phyloP scores from a whole-genome alignment of 371 early-diverging fungal species.

The Saksenaea vasiformis region DNA sequence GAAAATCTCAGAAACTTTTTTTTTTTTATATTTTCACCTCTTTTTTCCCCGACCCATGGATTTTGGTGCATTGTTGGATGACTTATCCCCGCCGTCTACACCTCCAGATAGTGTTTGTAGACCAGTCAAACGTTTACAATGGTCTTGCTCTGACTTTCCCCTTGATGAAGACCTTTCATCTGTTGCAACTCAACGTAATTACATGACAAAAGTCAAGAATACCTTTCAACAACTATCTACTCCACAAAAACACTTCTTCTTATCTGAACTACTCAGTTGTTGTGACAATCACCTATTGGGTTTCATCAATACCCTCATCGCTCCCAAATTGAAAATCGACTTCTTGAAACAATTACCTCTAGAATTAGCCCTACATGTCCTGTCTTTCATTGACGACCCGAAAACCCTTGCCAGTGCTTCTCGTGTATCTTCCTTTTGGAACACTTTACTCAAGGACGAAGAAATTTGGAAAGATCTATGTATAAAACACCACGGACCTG shows the following conservation, averaged over 20 bases:
- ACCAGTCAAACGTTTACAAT: constrained; percentile 5
- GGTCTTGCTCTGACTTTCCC: background rate
- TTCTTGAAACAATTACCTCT: constrained; percentile 47
- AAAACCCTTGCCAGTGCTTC: constrained; percentile 73
- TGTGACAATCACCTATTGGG: constrained; percentile 62
- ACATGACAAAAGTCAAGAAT: constrained; percentile 21
- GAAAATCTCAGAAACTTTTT: background rate
- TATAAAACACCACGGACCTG: constrained; percentile 37
- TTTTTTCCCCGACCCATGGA: constrained; percentile 1
- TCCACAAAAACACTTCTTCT: constrained; percentile 14
- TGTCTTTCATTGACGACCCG: constrained; percentile 66
- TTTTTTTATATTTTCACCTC: background rate
- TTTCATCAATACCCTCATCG: constrained; percentile 58
- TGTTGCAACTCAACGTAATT: constrained; percentile 9
- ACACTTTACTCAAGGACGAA: constrained; percentile 66
- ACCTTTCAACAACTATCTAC: constrained; percentile 8
- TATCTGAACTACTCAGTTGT: constrained; percentile 51
- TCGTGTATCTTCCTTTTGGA: constrained; percentile 78
- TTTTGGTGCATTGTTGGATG: constrained; percentile 1
- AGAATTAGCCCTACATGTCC: constrained; percentile 5
- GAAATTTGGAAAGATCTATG: constrained; percentile 55
- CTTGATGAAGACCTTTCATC: background rate
- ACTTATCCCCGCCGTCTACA: constrained; percentile 6
- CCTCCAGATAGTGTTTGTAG: constrained; percentile 1
- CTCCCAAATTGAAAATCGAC: constrained; percentile 76